Evolutionary conservation across 2,329 filamentous ascomycete genomes (phyloP), one percentile per base, ranked within the genome.

Genomic region (Exophiala phaeomuriformis): DNA sequence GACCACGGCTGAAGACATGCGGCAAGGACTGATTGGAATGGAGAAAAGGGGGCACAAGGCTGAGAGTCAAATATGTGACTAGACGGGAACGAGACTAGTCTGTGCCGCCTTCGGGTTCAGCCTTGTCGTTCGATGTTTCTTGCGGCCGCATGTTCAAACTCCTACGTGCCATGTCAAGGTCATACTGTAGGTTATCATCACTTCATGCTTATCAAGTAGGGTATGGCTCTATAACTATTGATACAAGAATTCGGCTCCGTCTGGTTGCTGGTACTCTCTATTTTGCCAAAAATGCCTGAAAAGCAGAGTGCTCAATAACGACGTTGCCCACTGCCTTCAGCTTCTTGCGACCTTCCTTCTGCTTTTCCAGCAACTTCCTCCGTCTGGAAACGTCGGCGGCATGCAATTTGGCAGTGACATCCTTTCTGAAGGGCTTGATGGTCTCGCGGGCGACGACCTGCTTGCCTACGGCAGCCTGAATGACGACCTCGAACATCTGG

Each of bases 401-500:
- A 67, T 98, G 94, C 52, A 98, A 75, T 71, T 97, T 97, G 5
- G 86, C 85, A 52, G 95, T 72, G 2, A 98, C 93, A 64, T 98
- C 93, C 70, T 98, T 98, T 44, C 93, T 79, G 70, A 95, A 98
- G 0, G 93, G 89, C 74, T 97, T 97, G 68, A 98, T 84, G 0
- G 90, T 96, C 68, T 97, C 93, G 65, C 93, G 78, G 0, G 93
- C 93, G 3, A 98, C 81, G 48, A 98, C 84, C 47, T 85, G 81
- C 62, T 82, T 83, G 2, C 90, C 91, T 0, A 87, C 85, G 0
- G 87, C 85, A 2, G 93, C 91, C 71, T 98, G 93, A 59, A 98
- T 97, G 52, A 97, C 77, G 27, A 98, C 83, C 72, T 98, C 93
- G 65, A 95, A 98, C 84, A 97, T 93, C 69, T 98, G 93, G 12